Percentiles rank a stretch among this genome's conserved stretches.
Evolutionary conservation across 495 filamentous ascomycete genomes (phyloP).

Genomic region (Symbiotaphrina buchneri): DNA sequence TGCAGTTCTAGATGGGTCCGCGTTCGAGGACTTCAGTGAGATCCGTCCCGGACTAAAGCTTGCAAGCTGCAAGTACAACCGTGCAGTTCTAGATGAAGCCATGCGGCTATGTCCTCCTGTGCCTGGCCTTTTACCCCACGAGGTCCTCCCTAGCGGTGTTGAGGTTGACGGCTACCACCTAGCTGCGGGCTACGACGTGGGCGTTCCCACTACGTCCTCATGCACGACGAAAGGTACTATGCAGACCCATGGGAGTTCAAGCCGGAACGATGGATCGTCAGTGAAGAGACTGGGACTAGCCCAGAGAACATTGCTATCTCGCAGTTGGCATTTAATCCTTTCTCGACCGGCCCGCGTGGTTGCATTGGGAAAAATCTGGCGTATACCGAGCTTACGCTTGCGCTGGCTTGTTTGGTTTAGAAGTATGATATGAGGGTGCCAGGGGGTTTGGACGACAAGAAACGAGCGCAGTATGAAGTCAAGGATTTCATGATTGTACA

Average conservation of each 20-base stretch:
- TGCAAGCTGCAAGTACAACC: slow-evolving; percentile 26
- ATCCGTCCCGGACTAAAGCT: slow-evolving; percentile 24
- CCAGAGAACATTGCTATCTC: background rate
- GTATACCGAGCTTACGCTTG: background rate
- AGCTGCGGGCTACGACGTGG: slow-evolving; percentile 26
- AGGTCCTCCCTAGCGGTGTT: slow-evolving; percentile 37
- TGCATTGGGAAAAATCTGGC: slow-evolving; percentile 2
- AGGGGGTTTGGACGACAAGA: too few species aligned
- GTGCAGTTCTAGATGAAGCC: slow-evolving; percentile 40
- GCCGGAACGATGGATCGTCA: slow-evolving; percentile 30
- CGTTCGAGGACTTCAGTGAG: slow-evolving; percentile 29
- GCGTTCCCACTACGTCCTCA: slow-evolving; percentile 29
- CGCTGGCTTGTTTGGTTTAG: background rate
- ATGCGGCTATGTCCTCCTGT: slow-evolving; percentile 48
- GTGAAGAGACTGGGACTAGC: too few species aligned
- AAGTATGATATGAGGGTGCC: slow-evolving; percentile 1
- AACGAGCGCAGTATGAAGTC: too few species aligned
- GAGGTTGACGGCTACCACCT: slow-evolving; percentile 27
- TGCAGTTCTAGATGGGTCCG: too few species aligned
- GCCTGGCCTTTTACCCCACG: slow-evolving; percentile 29
- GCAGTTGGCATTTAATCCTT: background rate
- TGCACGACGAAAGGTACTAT: slow-evolving; percentile 31
- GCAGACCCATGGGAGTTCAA: slow-evolving; percentile 21
- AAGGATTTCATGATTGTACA: too few species aligned
- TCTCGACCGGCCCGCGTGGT: background rate